Conservation (phyloP, 768 basidiomycete species). For the Calvatia gigantea region DNA sequence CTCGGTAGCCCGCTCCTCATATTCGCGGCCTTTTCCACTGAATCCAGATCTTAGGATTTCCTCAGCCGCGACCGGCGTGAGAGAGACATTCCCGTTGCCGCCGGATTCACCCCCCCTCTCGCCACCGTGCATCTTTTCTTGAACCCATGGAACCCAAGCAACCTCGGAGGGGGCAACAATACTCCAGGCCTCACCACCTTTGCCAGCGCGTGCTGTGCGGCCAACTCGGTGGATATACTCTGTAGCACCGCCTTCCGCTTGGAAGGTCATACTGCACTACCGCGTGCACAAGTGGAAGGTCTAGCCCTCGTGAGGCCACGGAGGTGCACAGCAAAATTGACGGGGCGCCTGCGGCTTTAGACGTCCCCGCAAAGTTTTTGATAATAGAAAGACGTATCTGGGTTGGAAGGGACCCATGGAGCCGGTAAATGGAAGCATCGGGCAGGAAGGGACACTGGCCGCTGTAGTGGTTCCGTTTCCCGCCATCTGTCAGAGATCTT, state of each 20-base stretch:
- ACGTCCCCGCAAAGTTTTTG: constrained; percentile 66
- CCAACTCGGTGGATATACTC: constrained; percentile 98
- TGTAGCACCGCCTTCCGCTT: constrained; percentile 91
- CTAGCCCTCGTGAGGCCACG: constrained; percentile 97
- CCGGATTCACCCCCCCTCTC: constrained; percentile 19
- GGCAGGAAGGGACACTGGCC: constrained; percentile 77
- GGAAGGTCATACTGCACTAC: constrained; percentile 97
- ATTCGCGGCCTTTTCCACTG: constrained; percentile 78
- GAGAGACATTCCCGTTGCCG: constrained; percentile 33
- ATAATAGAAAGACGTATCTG: constrained; percentile 77
- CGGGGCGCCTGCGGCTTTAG: constrained; percentile 16
- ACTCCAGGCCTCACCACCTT: constrained; percentile 94
- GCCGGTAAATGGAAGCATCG: constrained; percentile 74
- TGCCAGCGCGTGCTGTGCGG: constrained; percentile 93
- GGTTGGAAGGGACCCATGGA: constrained; percentile 91
- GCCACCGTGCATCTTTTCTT: constrained; percentile 71
- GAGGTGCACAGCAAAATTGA: constrained; percentile 91
- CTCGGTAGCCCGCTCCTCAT: constrained; percentile 88
- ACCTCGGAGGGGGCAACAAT: constrained; percentile 84
- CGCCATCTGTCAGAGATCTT: neutral
- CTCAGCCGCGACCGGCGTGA: constrained; percentile 65
- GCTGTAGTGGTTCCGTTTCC: constrained; percentile 21
- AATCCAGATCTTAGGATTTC: constrained; percentile 76
- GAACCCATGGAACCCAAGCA: constrained; percentile 90
- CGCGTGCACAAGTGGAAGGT: constrained; percentile 89